phyloP scores from a whole-genome alignment of 2,329 filamentous ascomycete species.

The Fusarium succisae region DNA sequence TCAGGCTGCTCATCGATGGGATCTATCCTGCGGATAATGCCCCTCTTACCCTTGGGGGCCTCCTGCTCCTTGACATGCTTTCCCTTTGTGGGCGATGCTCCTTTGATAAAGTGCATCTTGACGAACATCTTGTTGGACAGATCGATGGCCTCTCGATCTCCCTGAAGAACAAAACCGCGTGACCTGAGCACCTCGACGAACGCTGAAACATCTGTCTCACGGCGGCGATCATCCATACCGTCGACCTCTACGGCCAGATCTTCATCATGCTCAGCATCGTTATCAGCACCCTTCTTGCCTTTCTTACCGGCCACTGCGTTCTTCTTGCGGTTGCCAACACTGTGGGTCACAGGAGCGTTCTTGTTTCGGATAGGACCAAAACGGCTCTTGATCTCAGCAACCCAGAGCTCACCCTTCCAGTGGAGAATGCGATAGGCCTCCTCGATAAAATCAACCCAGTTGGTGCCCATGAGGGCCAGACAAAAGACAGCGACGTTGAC shows the following conservation, averaged over 20 bases:
- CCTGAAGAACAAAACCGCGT: conserved; percentile 85
- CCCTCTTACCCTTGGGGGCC: conserved; percentile 62
- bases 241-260: conserved; percentile 77
- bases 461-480: conserved; percentile 97
- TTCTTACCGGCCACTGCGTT: conserved; percentile 54
- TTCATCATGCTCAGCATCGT: conserved; percentile 60
- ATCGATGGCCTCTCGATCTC: conserved; percentile 74
- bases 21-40: conserved; percentile 64
- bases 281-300: conserved; percentile 56
- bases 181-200: conserved; percentile 86
- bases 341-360: conserved; percentile 67
- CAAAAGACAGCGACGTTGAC: conserved; percentile 95
- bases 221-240: conserved; percentile 67
- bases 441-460: conserved; percentile 96
- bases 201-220: conserved; percentile 85
- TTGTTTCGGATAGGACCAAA: conserved; percentile 63
- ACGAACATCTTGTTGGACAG: conserved; percentile 98
- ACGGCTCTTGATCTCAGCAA: conserved; percentile 94
- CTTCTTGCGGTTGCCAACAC: conserved; percentile 75
- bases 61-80: conserved; percentile 73
- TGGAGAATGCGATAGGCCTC: conserved; percentile 92
- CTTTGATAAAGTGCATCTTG: conserved; percentile 93
- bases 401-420: conserved; percentile 96
- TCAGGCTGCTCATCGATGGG: conserved; percentile 68
- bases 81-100: conserved; percentile 76